Evolutionary conservation across 805 yeast genomes (phyloP).

Genomic region (Kodamaea leandrae): DNA sequence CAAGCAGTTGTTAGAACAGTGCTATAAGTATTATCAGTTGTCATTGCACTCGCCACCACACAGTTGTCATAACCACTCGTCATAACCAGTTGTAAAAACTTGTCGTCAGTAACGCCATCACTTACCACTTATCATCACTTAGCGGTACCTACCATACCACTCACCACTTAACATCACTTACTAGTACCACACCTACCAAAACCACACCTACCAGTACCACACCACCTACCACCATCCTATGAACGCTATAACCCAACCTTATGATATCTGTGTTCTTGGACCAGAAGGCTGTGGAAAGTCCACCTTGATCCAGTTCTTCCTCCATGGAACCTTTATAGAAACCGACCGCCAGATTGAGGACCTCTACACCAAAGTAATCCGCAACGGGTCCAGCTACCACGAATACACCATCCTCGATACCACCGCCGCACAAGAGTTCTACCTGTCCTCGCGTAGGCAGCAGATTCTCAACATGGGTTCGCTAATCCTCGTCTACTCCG

Average conservation of each 20-base stretch:
- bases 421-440: conserved; percentile 22
- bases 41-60: too few species aligned
- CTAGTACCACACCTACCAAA: not conserved
- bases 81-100: too few species aligned
- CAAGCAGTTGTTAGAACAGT: too few species aligned
- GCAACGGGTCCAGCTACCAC: conserved; percentile 18
- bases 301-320: conserved; percentile 23
- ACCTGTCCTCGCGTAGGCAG: conserved; percentile 23
- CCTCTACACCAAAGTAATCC: conserved; percentile 19
- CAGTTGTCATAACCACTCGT: too few species aligned
- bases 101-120: too few species aligned
- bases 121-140: too few species aligned
- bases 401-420: conserved; percentile 36
- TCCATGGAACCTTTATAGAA: conserved; percentile 21
- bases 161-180: too few species aligned
- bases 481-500: conserved; percentile 31
- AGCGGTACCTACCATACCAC: too few species aligned
- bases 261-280: conserved; percentile 33
- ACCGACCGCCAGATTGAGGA: conserved; percentile 25
- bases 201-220: not conserved
- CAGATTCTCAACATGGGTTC: conserved; percentile 31
- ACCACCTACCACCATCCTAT: not conserved
- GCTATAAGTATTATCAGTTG: too few species aligned
- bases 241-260: conserved; percentile 16
- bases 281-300: conserved; percentile 25